Evolutionary conservation across 495 filamentous ascomycete genomes (phyloP), one percentile per base, ranked within the genome.

Genomic region (Polyplosphaeria fusca): DNA sequence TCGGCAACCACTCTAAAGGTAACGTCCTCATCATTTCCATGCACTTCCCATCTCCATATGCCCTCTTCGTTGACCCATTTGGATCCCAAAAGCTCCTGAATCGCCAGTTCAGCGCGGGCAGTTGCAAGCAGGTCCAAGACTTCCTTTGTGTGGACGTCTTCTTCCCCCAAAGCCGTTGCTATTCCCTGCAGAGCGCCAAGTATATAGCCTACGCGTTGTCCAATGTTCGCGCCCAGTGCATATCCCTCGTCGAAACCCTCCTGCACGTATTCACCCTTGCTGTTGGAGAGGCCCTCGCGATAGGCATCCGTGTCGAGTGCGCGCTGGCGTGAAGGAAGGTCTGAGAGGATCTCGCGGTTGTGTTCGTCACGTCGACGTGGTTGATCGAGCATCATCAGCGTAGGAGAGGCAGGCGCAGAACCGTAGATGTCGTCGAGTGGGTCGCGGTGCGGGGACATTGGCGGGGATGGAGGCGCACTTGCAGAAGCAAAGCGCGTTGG

Each of bases 191-290:
- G 57, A 5, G 85, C 72, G 0, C 90, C 90, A 3, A 93, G 68
- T 14, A 90, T 65, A 26, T 78, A 81, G 0, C 91, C 91, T 0
- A 82, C 85, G 0, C 78, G 75, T 63, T 86, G 73, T 1, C 92
- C 92, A 25, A 96, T 70, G 23, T 82, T 77, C 2, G 88, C 90
- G 27, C 92, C 93, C 1, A 96, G 75, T 1, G 77, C 69, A 56
- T 87, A 97, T 0, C 90, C 91, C 50, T 90, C 86, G 68, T 97
- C 93, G 66, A 97, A 96, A 5, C 93, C 92, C 16, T 71, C 69
- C 67, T 97, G 92, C 12, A 94, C 78, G 57, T 79, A 80, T 44
- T 76, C 61, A 13, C 76, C 72, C 69, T 96, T 96, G 18, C 85
- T 86, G 2, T 67, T 64, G 2, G 86, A 75, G 57, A 96, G 82